Evolutionary conservation across 2,329 filamentous ascomycete genomes (phyloP).

Genomic region (Penicillium hesseltinei): DNA sequence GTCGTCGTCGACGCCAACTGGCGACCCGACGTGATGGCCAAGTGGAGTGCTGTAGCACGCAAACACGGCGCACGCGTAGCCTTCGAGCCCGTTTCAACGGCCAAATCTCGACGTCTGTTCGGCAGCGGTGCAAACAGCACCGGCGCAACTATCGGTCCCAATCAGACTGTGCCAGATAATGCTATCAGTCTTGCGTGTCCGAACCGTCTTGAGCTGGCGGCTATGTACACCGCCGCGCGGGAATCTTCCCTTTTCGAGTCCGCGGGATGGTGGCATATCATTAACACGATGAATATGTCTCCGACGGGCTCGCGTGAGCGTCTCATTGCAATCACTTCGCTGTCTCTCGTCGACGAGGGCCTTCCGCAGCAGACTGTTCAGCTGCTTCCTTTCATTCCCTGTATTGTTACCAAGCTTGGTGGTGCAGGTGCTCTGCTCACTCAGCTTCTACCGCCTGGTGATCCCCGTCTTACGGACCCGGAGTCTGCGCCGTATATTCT

Average conservation of each 20-base stretch:
- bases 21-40: conserved; percentile 62
- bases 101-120: conserved; percentile 73
- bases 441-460: conserved; percentile 64
- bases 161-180: conserved; percentile 56
- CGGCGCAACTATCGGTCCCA: conserved; percentile 31
- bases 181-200: conserved; percentile 75
- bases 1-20: conserved; percentile 88
- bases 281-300: conserved; percentile 73
- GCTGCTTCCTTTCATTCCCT: conserved; percentile 83
- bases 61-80: conserved; percentile 60
- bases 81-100: conserved; percentile 85
- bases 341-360: conserved; percentile 70
- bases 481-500: conserved; percentile 69
- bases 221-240: conserved; percentile 73
- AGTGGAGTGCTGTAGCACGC: conserved; percentile 65
- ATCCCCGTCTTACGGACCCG: conserved; percentile 63
- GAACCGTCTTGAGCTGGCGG: conserved; percentile 75
- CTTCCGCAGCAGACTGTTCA: conserved; percentile 81
- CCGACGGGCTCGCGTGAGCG: conserved; percentile 67
- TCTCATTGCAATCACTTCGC: conserved; percentile 66
- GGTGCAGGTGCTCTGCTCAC: conserved; percentile 72
- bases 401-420: conserved; percentile 81
- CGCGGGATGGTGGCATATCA: conserved; percentile 71
- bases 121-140: conserved; percentile 18
- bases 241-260: conserved; percentile 66